These are phyloP conservation scores for Talaromyces verruculosus DNA, from an alignment of 2,329 filamentous ascomycete genomes.

Conservation along the genomic window DNA sequence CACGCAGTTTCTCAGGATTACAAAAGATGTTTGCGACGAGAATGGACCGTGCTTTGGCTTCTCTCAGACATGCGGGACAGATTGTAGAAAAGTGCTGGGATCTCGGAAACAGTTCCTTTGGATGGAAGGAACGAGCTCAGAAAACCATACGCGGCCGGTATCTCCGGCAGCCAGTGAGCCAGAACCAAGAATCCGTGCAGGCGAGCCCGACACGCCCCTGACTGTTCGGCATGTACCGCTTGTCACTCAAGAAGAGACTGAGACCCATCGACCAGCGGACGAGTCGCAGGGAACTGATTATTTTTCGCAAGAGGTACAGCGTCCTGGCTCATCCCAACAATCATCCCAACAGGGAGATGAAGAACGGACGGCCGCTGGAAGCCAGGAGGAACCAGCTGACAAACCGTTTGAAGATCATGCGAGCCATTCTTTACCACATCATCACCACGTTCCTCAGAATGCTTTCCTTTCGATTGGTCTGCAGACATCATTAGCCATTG, in stretches of 20 bases:
- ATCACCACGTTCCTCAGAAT: slow-evolving; percentile 93
- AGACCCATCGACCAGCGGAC: background rate
- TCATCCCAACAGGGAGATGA: slow-evolving; percentile 14
- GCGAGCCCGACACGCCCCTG: slow-evolving; percentile 21
- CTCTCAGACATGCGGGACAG: slow-evolving; percentile 60
- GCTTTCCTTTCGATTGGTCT: slow-evolving; percentile 93
- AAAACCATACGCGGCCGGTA: background rate
- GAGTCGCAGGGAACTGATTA: slow-evolving; percentile 14
- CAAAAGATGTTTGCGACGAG: slow-evolving; percentile 56
- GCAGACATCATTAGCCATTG: slow-evolving; percentile 92
- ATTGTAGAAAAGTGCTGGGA: slow-evolving; percentile 55
- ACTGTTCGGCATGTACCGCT: slow-evolving; percentile 18
- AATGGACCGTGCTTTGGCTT: slow-evolving; percentile 62
- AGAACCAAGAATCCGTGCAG: background rate
- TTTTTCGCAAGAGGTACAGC: slow-evolving; percentile 16
- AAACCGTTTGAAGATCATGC: slow-evolving; percentile 20
- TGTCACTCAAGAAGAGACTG: background rate
- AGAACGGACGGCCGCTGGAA: slow-evolving; percentile 16
- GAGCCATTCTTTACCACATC: slow-evolving; percentile 53
- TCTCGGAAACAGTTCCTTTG: slow-evolving; percentile 22
- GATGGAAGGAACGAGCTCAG: background rate
- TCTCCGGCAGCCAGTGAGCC: slow-evolving; percentile 14
- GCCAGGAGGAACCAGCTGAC: slow-evolving; percentile 2
- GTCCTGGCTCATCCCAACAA: background rate
- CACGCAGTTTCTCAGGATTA: slow-evolving; percentile 51